These are phyloP conservation scores for Corchorus capsularis DNA, from an alignment of 345 rosid genomes.

Conservation along the genomic window DNA sequence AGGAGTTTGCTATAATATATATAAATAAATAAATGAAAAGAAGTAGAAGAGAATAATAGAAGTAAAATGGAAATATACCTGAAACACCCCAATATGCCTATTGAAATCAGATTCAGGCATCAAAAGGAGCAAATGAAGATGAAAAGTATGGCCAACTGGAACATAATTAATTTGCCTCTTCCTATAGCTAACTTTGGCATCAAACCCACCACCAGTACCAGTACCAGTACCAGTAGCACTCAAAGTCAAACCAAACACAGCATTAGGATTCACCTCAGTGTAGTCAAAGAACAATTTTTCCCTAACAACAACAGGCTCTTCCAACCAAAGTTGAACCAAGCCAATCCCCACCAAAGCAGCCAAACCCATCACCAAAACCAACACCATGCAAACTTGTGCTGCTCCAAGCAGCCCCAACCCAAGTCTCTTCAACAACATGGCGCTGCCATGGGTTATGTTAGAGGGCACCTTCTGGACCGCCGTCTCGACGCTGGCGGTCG, in stretches of 20 bases:
- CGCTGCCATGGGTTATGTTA: slow-evolving; percentile 22
- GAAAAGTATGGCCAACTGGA: slow-evolving; percentile 64
- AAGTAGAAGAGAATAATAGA: no score
- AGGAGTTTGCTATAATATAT: not conserved
- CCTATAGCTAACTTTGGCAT: slow-evolving; percentile 20
- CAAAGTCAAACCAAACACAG: slow-evolving; percentile 41
- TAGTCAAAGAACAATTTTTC: slow-evolving; percentile 72
- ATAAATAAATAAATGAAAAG: no score
- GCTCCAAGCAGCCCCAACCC: slow-evolving; percentile 61
- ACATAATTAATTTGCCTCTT: slow-evolving; percentile 32
- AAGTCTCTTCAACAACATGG: slow-evolving; percentile 36
- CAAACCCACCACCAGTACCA: no score
- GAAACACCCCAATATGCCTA: slow-evolving; percentile 66
- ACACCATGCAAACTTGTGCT: slow-evolving; percentile 48
- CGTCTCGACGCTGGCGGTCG: slow-evolving; percentile 32
- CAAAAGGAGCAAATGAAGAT: slow-evolving; percentile 55
- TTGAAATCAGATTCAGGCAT: slow-evolving; percentile 87
- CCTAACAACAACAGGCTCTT: slow-evolving; percentile 64
- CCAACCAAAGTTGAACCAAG: slow-evolving; percentile 54
- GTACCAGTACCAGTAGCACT: no score
- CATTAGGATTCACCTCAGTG: slow-evolving; percentile 59
- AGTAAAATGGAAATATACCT: slow-evolving; percentile 39
- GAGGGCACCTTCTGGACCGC: slow-evolving; percentile 34
- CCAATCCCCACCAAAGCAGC: slow-evolving; percentile 57
- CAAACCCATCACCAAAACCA: slow-evolving; percentile 42